Evolutionary conservation across 2,329 filamentous ascomycete species (phyloP).

Genomic region (Septoria linicola): DNA sequence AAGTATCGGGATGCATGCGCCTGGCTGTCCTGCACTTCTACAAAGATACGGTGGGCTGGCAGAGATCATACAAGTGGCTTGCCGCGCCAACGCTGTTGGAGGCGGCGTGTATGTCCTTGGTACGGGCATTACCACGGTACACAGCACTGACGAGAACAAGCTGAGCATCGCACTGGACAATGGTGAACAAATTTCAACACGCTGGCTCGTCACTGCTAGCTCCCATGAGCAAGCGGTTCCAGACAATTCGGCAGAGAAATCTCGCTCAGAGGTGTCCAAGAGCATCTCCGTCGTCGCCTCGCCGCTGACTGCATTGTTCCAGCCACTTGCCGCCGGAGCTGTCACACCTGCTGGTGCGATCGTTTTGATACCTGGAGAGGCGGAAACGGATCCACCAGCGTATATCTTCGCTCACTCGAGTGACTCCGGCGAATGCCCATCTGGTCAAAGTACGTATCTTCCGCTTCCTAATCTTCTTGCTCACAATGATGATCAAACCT

Average conservation of each 20-base stretch:
- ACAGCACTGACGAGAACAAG: slow-evolving; percentile 19
- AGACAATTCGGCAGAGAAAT: no score
- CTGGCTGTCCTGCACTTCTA: slow-evolving; percentile 84
- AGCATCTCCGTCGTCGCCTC: slow-evolving; percentile 67
- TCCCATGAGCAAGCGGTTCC: slow-evolving; percentile 27
- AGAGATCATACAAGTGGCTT: slow-evolving; percentile 87
- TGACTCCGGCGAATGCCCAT: slow-evolving; percentile 88
- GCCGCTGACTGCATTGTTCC: slow-evolving; percentile 65
- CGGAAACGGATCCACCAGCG: slow-evolving; percentile 50
- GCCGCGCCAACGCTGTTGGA: slow-evolving; percentile 85
- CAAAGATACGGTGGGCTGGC: slow-evolving; percentile 90
- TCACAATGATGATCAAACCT: slow-evolving; percentile 78
- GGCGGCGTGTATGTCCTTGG: slow-evolving; percentile 87
- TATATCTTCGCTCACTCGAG: slow-evolving; percentile 74
- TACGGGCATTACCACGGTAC: slow-evolving; percentile 57
- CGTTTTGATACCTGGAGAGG: slow-evolving; percentile 59
- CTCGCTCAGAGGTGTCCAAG: slow-evolving; percentile 18
- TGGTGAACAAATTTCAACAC: slow-evolving; percentile 35
- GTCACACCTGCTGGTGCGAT: slow-evolving; percentile 73
- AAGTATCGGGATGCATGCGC: slow-evolving; percentile 83
- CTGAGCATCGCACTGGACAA: slow-evolving; percentile 30
- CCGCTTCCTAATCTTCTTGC: slow-evolving; percentile 17
- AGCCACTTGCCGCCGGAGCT: slow-evolving; percentile 68
- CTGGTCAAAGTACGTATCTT: slow-evolving; percentile 77
- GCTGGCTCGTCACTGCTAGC: slow-evolving; percentile 33